These are phyloP conservation scores for Alloteropsis semialata DNA, from an alignment of 176 grass and related monocot species.

Conservation along the genomic window DNA sequence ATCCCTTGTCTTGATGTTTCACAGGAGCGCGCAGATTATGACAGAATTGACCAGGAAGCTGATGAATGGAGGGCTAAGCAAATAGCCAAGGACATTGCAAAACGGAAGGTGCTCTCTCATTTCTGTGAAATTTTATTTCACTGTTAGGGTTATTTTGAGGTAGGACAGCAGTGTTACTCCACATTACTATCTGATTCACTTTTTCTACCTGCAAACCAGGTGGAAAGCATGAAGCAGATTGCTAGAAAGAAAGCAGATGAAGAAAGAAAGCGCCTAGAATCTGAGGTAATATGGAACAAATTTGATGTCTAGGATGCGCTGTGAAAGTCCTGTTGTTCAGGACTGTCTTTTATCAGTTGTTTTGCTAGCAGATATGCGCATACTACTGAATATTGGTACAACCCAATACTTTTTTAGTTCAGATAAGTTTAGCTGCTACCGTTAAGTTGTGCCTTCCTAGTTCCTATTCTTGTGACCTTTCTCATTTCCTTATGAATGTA, in stretches of 20 bases:
- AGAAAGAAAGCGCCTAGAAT: slow-evolving; percentile 80
- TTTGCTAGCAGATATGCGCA: neutral
- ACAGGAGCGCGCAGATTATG: slow-evolving; percentile 66
- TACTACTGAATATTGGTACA: neutral
- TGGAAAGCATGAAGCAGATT: slow-evolving; percentile 90
- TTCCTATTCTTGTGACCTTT: neutral
- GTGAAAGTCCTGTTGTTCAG: neutral
- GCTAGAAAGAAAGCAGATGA: slow-evolving; percentile 86
- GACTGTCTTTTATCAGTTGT: neutral
- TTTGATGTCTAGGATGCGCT: neutral
- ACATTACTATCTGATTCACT: neutral
- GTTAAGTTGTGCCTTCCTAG: neutral
- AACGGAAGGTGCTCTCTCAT: slow-evolving; percentile 55
- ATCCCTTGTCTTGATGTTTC: slow-evolving; percentile 23
- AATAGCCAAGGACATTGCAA: slow-evolving; percentile 85
- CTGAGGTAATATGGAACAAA: slow-evolving; percentile 55
- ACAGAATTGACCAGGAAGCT: slow-evolving; percentile 69
- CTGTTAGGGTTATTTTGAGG: neutral
- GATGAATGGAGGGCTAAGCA: slow-evolving; percentile 94
- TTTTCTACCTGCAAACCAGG: slow-evolving; percentile 40
- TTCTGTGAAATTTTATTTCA: neutral
- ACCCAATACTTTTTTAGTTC: slow-evolving; percentile 5
- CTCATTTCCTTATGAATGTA: neutral
- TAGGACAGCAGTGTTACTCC: neutral
- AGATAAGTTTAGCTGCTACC: neutral